Evolutionary conservation across 306 rosid genomes (phyloP).

Genomic region (Heteromeles arbutifolia): DNA sequence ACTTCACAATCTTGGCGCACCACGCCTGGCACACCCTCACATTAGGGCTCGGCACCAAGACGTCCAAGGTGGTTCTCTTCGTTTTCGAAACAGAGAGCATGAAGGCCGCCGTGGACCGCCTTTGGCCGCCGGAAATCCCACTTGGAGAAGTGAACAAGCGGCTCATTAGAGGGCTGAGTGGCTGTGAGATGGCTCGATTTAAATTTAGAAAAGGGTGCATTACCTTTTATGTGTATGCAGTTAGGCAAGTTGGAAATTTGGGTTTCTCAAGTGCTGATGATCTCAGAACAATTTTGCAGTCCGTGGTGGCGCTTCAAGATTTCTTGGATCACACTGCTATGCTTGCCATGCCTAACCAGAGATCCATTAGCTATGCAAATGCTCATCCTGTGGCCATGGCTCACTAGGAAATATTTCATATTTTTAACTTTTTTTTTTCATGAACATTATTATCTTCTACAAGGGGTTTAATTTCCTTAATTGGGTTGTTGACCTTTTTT

Average conservation of each 20-base stretch:
- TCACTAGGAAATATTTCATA: conserved; percentile 35
- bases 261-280: conserved; percentile 69
- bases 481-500: conserved; percentile 16
- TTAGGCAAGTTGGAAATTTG: conserved; percentile 52
- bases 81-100: conserved; percentile 67
- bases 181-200: conserved; percentile 84
- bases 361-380: conserved; percentile 44
- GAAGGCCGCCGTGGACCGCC: conserved; percentile 50
- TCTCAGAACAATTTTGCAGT: conserved; percentile 59
- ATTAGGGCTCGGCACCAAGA: conserved; percentile 89
- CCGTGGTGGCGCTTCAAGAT: conserved; percentile 81
- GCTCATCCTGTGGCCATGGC: conserved; percentile 71
- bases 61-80: conserved; percentile 71
- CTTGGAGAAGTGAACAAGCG: conserved; percentile 83
- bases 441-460: conserved; percentile 18
- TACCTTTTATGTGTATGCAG: conserved; percentile 88
- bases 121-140: conserved; percentile 79
- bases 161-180: conserved; percentile 62
- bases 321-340: conserved; percentile 93
- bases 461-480: background rate
- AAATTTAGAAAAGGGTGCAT: conserved; percentile 94
- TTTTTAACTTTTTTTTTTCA: background rate
- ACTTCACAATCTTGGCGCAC: conserved; percentile 92
- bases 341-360: conserved; percentile 90
- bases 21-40: conserved; percentile 98